Evolutionary conservation across 176 grass and related monocot genomes (phyloP).

Genomic region (Coix lacrymajobi): DNA sequence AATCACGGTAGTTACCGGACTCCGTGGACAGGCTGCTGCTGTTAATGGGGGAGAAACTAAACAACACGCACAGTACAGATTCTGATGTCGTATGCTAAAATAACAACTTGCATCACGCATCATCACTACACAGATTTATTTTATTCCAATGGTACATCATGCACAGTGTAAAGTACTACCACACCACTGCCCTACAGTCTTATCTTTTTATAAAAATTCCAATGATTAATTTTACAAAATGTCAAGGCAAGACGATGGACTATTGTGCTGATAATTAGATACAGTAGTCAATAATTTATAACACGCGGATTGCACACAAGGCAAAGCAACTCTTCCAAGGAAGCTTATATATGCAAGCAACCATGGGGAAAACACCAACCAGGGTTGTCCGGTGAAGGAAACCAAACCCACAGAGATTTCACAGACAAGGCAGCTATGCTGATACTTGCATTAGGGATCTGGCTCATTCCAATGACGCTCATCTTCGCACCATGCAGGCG

Average conservation of each 20-base stretch:
- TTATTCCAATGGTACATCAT: neutral
- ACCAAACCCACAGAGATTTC: slow-evolving; percentile 18
- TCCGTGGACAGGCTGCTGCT: too few species aligned
- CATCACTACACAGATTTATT: neutral
- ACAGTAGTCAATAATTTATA: slow-evolving; percentile 40
- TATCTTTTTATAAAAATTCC: neutral
- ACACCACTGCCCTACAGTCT: neutral
- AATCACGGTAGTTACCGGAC: too few species aligned
- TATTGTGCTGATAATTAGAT: neutral
- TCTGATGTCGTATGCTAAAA: neutral
- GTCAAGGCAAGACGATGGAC: neutral
- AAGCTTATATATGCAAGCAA: slow-evolving; percentile 49
- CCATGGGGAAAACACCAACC: slow-evolving; percentile 13
- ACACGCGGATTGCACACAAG: neutral
- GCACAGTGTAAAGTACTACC: neutral
- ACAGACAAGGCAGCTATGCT: slow-evolving; percentile 29
- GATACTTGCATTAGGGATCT: slow-evolving; percentile 48
- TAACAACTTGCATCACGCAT: slow-evolving; percentile 1
- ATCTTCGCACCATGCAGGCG: slow-evolving; percentile 54
- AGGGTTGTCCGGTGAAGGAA: slow-evolving; percentile 21
- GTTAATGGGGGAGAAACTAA: neutral
- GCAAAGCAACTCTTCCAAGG: slow-evolving; percentile 10
- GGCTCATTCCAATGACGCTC: slow-evolving; percentile 55
- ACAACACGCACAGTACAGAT: neutral
- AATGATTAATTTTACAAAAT: neutral